These are phyloP conservation scores for Climacium dendroides DNA, from an alignment of 225 moss, liverwort and hornwort genomes.

Conservation along the genomic window DNA sequence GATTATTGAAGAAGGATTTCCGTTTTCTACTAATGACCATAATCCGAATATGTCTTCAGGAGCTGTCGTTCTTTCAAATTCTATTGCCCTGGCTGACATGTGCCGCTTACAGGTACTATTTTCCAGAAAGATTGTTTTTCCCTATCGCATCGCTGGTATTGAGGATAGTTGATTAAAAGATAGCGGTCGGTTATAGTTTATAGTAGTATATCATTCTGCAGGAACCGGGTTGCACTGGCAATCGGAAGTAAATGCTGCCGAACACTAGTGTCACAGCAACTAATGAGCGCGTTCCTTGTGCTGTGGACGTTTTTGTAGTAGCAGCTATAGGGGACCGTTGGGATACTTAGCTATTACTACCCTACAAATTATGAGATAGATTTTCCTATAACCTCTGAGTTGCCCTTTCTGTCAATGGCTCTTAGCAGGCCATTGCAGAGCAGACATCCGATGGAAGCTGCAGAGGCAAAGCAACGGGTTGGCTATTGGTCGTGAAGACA, in stretches of 20 bases:
- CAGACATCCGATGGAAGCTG: conserved; percentile 18
- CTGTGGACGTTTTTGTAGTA: not conserved
- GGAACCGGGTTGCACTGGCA: not conserved
- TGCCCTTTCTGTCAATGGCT: conserved; percentile 3
- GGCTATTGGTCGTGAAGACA: conserved; percentile 91
- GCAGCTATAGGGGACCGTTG: not conserved
- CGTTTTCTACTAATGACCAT: conserved; percentile 25
- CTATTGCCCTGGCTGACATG: conserved; percentile 74
- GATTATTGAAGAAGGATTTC: conserved; percentile 93
- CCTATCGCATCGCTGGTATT: not conserved
- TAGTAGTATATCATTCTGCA: not conserved
- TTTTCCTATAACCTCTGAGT: not conserved
- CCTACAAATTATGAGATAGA: not conserved
- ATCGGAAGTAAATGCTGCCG: not conserved
- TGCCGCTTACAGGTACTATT: conserved; percentile 66
- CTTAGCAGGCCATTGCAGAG: conserved; percentile 51
- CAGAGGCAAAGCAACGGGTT: conserved; percentile 54
- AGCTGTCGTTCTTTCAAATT: conserved; percentile 73
- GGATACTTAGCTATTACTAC: not conserved
- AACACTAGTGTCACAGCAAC: not conserved
- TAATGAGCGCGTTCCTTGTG: not conserved
- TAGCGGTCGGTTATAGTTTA: not conserved
- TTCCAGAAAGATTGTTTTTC: not conserved
- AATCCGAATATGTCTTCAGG: conserved; percentile 17
- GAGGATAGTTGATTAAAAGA: not conserved